These are phyloP conservation scores for Lachancea waltii DNA, from an alignment of 805 yeast species.

Conservation along the genomic window DNA sequence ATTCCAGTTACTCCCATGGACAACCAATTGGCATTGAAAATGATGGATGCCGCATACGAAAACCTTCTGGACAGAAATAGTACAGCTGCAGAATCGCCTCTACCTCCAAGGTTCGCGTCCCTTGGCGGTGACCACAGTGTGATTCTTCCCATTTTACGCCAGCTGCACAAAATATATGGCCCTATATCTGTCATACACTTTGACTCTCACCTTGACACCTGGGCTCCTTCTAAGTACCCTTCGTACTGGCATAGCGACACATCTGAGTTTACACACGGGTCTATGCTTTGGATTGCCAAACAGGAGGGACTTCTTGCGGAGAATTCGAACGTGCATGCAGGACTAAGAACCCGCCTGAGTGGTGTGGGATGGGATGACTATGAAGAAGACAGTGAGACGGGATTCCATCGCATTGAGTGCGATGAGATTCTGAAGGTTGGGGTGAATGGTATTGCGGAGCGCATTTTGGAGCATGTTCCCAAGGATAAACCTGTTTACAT, in stretches of 20 bases:
- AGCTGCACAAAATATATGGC: slow-evolving; percentile 55
- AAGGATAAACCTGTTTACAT: slow-evolving; percentile 62
- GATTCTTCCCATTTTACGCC: slow-evolving; percentile 64
- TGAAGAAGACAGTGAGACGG: slow-evolving; percentile 58
- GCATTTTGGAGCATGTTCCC: slow-evolving; percentile 50
- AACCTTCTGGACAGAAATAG: slow-evolving; percentile 40
- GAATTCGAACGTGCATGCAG: slow-evolving; percentile 62
- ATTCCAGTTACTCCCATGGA: slow-evolving; percentile 65
- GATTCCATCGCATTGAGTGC: slow-evolving; percentile 62
- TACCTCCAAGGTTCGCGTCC: slow-evolving; percentile 59
- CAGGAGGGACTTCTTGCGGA: slow-evolving; percentile 58
- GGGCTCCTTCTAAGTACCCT: slow-evolving; percentile 70
- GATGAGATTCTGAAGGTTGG: slow-evolving; percentile 73
- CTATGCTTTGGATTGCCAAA: slow-evolving; percentile 77
- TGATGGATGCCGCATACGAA: slow-evolving; percentile 52
- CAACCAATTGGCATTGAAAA: slow-evolving; percentile 54
- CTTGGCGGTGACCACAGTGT: slow-evolving; percentile 84
- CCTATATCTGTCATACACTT: slow-evolving; percentile 70
- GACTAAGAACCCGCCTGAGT: slow-evolving; percentile 65
- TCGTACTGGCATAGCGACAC: slow-evolving; percentile 53
- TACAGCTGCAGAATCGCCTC: slow-evolving; percentile 14
- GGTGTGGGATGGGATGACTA: slow-evolving; percentile 56
- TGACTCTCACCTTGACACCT: slow-evolving; percentile 80
- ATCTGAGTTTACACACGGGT: slow-evolving; percentile 69
- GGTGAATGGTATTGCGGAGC: slow-evolving; percentile 48